Evolutionary conservation across 2,329 filamentous ascomycete genomes (phyloP), one percentile per base, ranked within the genome.

Genomic region (Thelonectria rubi): DNA sequence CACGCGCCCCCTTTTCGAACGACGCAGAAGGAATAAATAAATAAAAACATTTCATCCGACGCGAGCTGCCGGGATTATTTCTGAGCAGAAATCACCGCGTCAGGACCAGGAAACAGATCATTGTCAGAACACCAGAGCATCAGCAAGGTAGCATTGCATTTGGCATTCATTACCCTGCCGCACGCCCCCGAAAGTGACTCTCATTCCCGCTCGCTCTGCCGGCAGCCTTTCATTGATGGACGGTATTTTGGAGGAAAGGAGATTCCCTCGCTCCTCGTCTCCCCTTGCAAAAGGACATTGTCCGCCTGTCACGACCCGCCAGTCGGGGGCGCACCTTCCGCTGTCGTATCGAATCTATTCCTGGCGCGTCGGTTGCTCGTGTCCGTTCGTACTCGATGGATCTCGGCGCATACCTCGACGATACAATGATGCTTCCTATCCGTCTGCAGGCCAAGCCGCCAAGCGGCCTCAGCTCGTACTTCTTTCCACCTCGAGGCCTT

Each of bases 271-370:
- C 17, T 24, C 40, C 42, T 56, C 53, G 37, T 42, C 46, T 32
- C 48, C 46, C 40, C 48, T 30, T 30, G 8, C 26, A 30, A 30
- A 30, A 30, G 26, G 12, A 45, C 37, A 20, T 39, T 39, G 42
- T n/a, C 14, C 24, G 43, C 43, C 42, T 53, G 34, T 51, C 53
- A 49, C 47, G 47, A 55, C 57, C 58, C 52, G 39, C 48, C 50
- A 26, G 45, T 37, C 37, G 46, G 45, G 45, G 50, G 43, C 57
- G 50, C 50, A 59, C 32, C 45, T 42, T 52, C 49, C 47, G 39
- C 14, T 32, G n/a, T 60, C 45, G 57, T 60, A 48, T 55, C 32
- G 47, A 39, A 56, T 49, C 46, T 55, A 60, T 56, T 50, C 52
- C 58, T 50, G 52, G 58, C 46, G 15, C 34, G 15, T 30, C 20